Conservation (phyloP, 2,329 filamentous ascomycete species). For the Nemania diffusa region DNA sequence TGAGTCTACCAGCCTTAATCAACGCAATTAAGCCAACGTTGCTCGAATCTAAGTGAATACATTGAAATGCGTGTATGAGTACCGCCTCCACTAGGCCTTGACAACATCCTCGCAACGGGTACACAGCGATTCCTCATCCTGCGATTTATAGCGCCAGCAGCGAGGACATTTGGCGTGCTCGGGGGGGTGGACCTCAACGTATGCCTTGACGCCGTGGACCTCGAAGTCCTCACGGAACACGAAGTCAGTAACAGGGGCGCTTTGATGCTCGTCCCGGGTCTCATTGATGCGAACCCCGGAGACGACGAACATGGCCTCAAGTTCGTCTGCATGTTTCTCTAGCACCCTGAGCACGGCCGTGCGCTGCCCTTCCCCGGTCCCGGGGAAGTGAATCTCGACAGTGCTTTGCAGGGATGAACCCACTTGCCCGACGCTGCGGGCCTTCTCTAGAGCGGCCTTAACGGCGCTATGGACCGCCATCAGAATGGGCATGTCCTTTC, state of each 20-base stretch:
- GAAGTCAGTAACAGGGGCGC: constrained; percentile 27
- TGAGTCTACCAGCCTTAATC: not conserved
- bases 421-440: constrained; percentile 75
- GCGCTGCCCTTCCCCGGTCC: constrained; percentile 26
- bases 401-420: constrained; percentile 84
- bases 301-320: constrained; percentile 71
- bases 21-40: not conserved
- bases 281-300: constrained; percentile 53
- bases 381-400: constrained; percentile 65
- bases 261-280: constrained; percentile 53
- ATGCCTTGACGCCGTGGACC: constrained; percentile 51
- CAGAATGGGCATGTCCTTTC: constrained; percentile 59
- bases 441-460: constrained; percentile 79
- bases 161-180: constrained; percentile 77
- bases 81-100: not conserved
- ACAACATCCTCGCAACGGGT: constrained; percentile 77
- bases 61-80: not conserved
- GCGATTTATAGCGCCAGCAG: constrained; percentile 89
- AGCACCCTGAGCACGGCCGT: constrained; percentile 45
- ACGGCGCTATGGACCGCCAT: constrained; percentile 71
- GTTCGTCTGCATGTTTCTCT: constrained; percentile 59
- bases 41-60: not conserved
- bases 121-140: constrained; percentile 74
- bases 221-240: constrained; percentile 56
- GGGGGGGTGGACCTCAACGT: constrained; percentile 61